A percentile compares a stretch with the other conserved stretches of the same genome.
Conservation (phyloP, 1,284 basidiomycete genomes). For the Laetiporus sulphureus region DNA sequence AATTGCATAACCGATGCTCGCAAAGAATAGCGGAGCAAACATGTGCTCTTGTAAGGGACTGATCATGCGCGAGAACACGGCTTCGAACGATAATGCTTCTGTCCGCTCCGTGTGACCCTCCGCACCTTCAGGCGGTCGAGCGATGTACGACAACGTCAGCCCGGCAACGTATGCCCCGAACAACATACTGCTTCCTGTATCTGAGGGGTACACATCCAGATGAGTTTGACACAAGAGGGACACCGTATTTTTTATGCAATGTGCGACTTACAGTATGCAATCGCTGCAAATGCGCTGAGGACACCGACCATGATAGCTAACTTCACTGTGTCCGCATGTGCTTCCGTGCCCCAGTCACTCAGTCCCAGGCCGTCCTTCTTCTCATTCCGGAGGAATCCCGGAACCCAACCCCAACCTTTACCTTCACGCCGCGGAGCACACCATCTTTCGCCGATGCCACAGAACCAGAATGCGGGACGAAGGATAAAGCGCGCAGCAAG, state of each 20-base stretch:
- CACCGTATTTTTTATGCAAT: too few relatives aligned
- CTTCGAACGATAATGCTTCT: constrained; percentile 17
- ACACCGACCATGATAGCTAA: constrained; percentile 16
- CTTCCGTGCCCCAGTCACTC: constrained; percentile 16
- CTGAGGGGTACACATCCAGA: too few relatives aligned
- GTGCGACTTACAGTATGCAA: constrained; percentile 20
- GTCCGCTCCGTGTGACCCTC: neutral
- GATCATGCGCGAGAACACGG: constrained; percentile 26
- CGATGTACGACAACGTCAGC: constrained; percentile 17
- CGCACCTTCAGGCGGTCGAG: constrained; percentile 10
- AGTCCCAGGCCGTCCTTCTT: neutral
- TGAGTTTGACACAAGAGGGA: too few relatives aligned
- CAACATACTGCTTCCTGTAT: constrained; percentile 22
- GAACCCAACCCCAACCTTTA: constrained; percentile 14
- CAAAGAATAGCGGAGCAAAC: constrained; percentile 47
- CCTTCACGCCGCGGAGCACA: constrained; percentile 16
- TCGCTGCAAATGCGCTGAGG: constrained; percentile 18
- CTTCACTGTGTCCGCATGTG: constrained; percentile 19
- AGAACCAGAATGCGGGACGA: constrained; percentile 21
- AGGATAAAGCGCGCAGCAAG: constrained; percentile 22
- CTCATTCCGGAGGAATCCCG: neutral
- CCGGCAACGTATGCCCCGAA: constrained; percentile 26
- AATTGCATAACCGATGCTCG: constrained; percentile 46
- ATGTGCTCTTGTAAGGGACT: constrained; percentile 29
- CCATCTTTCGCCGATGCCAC: constrained; percentile 17